Evolutionary conservation across 345 rosid genomes (phyloP), one percentile per base, ranked within the genome.

Genomic region (Salix brachista): DNA sequence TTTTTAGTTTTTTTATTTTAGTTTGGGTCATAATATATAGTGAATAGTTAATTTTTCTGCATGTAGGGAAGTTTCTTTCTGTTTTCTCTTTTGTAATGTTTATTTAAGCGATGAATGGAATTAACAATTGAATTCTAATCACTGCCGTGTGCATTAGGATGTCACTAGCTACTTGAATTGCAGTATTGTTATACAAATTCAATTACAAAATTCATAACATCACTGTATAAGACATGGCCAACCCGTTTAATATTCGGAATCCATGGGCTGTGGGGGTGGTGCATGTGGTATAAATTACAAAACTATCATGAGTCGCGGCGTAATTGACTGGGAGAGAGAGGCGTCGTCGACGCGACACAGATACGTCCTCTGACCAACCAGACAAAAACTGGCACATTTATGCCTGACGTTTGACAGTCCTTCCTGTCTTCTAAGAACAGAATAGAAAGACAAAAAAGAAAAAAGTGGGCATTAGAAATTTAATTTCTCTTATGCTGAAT

Each of bases 281-380:
- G 60, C 60, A 54, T 54, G 23, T 0, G 0, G 11, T 8, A 2
- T 34, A 34, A 34, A 34, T 34, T 5, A 34, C 42, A 44, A 44
- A 44, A 9, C 14, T 18, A 42, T 17, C 72, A 21, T 67, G 37
- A 67, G 48, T 37, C 21, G 62, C 34, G 78, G 52, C 71, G 78
- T 18, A 72, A 75, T 37, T 50, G 52, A 25, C 66, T 48, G 25
- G 4, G 34, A 17, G 28, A 62, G 26, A 50, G 30, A 21, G 44
- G 50, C 23, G 65, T 34, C 26, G 69, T 68, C 41, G 41, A 67
- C 78, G 78, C 18, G 64, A 66, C 16, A 48, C 48, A 66, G 46
- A 48, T 50, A 48, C 52, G 50, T 65, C 36, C 48, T 32, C 16
- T 12, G 65, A 23, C 65, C 10, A 34, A n/a, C 23, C 13, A 54